Percentiles rank a stretch among this genome's conserved stretches.
These are phyloP conservation scores for Zygosaccharomyces gambellarensis DNA, from an alignment of 805 yeast species.

Conservation along the genomic window DNA sequence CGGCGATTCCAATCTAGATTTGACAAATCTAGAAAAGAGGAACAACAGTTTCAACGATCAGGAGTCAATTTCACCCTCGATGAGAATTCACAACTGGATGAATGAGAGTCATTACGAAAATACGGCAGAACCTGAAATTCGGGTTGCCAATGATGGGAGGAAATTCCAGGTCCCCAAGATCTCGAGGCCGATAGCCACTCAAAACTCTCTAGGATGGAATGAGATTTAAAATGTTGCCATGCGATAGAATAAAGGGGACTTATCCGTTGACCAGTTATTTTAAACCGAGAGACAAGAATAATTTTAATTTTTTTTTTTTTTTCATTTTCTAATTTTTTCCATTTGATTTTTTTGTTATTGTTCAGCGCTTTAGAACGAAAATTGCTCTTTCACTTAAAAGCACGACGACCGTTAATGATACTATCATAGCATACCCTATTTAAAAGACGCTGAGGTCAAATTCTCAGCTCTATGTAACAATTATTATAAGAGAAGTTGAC, in stretches of 20 bases:
- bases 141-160: constrained; percentile 11
- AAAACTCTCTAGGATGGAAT: constrained; percentile 69
- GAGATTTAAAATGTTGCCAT: constrained; percentile 20
- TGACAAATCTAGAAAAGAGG: constrained; percentile 10
- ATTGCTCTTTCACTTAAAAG: not conserved
- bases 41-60: constrained; percentile 15
- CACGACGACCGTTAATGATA: not conserved
- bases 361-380: not conserved
- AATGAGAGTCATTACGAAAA: constrained; percentile 24
- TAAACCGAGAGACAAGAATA: not conserved
- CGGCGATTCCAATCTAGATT: constrained; percentile 14
- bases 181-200: constrained; percentile 64
- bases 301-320: not conserved
- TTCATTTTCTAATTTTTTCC: not conserved
- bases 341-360: not conserved
- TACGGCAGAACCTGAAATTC: constrained; percentile 13
- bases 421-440: not conserved
- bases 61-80: constrained; percentile 27
- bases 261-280: not conserved
- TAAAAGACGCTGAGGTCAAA: not conserved
- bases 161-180: constrained; percentile 40
- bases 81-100: constrained; percentile 33
- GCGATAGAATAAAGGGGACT: not conserved
- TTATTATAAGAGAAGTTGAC: not conserved
- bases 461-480: not conserved